Conservation (phyloP, 805 yeast species). For the Grigorovia yakushimaensis region DNA sequence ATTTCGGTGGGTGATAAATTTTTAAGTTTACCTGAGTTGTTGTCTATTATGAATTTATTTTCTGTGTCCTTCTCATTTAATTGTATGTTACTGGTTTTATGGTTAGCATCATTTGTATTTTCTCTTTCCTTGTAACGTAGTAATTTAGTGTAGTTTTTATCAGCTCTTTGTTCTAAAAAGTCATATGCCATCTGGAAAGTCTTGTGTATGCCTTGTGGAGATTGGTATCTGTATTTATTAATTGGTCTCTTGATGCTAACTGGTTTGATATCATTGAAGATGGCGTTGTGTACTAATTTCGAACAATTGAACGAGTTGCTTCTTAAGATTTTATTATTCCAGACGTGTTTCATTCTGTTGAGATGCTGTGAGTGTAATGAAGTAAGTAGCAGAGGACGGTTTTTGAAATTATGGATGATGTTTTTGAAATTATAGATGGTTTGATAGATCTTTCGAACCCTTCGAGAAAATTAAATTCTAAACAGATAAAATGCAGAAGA, state of each 20-base stretch:
- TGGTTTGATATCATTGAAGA: not conserved
- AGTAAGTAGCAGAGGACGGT: too few relatives aligned
- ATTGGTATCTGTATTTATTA: slow-evolving; percentile 41
- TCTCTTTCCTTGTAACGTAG: too few relatives aligned
- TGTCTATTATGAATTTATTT: not conserved
- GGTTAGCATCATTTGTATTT: not conserved
- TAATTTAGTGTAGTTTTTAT: slow-evolving; percentile 27
- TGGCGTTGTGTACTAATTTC: not conserved
- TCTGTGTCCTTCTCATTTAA: not conserved
- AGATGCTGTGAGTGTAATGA: not conserved
- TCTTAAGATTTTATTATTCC: not conserved
- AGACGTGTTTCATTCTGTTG: not conserved
- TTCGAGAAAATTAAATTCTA: not conserved
- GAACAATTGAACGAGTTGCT: not conserved
- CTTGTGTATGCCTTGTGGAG: slow-evolving; percentile 63
- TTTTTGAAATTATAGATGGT: too few relatives aligned
- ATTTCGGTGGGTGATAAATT: not conserved
- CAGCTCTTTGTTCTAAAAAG: slow-evolving; percentile 41
- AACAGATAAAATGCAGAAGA: too few relatives aligned
- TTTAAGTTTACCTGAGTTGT: not conserved
- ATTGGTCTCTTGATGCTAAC: not conserved
- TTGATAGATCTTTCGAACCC: too few relatives aligned
- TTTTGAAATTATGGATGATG: too few relatives aligned
- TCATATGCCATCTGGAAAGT: slow-evolving; percentile 64
- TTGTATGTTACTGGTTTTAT: not conserved